These are phyloP conservation scores for Fraxinus floribunda DNA, from an alignment of 305 asterid species.

Conservation along the genomic window DNA sequence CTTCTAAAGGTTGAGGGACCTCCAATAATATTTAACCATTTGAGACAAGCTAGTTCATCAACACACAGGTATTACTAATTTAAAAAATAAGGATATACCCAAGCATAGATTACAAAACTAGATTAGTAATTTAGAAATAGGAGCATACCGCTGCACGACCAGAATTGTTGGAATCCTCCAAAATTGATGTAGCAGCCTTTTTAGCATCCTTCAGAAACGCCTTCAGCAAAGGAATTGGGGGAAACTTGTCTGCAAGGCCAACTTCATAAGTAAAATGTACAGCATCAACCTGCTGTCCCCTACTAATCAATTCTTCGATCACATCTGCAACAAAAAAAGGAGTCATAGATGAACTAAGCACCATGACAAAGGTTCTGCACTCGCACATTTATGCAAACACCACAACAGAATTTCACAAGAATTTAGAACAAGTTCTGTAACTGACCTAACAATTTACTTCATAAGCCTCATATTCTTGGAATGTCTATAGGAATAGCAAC, in stretches of 20 bases:
- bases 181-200: slow-evolving; percentile 66
- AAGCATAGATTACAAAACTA: background rate
- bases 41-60: background rate
- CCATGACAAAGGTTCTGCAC: slow-evolving; percentile 15
- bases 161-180: slow-evolving; percentile 77
- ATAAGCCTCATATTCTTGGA: background rate
- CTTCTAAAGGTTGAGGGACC: background rate
- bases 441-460: background rate
- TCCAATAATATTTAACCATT: background rate
- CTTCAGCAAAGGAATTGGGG: slow-evolving; percentile 88
- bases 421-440: background rate
- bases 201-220: slow-evolving; percentile 92
- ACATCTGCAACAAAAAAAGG: slow-evolving; percentile 51
- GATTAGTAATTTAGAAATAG: background rate
- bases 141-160: slow-evolving; percentile 83
- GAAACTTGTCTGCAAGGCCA: slow-evolving; percentile 71
- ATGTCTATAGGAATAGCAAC: background rate
- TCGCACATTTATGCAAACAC: background rate
- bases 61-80: background rate
- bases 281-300: slow-evolving; percentile 99
- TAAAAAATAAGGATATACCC: background rate
- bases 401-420: background rate
- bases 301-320: slow-evolving; percentile 85
- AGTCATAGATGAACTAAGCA: slow-evolving; percentile 34
- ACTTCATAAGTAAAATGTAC: slow-evolving; percentile 94